Base-by-base conservation (phyloP, 2,329 filamentous ascomycete species). In the Calycina herbarum region DNA sequence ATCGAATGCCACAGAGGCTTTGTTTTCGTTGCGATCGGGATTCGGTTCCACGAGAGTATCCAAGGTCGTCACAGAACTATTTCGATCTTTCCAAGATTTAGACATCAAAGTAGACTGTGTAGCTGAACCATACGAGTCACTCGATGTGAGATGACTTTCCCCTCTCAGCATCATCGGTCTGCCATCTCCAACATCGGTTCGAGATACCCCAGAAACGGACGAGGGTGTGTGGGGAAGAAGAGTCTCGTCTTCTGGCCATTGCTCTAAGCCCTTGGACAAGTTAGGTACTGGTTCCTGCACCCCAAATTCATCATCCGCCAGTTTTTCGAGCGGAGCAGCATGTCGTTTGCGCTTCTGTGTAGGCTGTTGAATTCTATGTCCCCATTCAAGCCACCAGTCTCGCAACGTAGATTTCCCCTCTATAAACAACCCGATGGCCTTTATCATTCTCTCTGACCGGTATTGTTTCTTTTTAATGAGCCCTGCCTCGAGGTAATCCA, bases 401-500 rank as follows among this genome's bases (percentile, higher is more conserved):
- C 73, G 66, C 56, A 76, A 57, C n/a, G 70, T 76, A 3, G 79
- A 80, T 64, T 79, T 82, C 5, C 82, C 82, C 65, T 85, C 83
- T 6, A 85, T 82, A 63, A 86, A 87, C 20, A 79, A 78, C 2
- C 82, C 83, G 11, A 88, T 75, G 0, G 84, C 84, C 17, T 82
- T 80, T 51, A 82, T 82, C 77, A 83, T 87, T 71, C 80, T 82
- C 67, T 81, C 85, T 51, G 79, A 83, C 69, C 80, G 81, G 71
- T 79, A 82, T 69, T 82, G 83, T 69, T 82, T 85, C 64, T 80
- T 83, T 62, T 77, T 82, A 67, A 79, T 81, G 68, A 81, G 80
- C 57, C 78, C 84, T 78, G 80, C 83, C 76, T 87, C 86, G 8
- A 91, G 74, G 65, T 89, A 87, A 45, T 86, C 82, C 78, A 87